These are phyloP conservation scores for Jamesozyma gamospora DNA, from an alignment of 805 yeast genomes.

Conservation along the genomic window DNA sequence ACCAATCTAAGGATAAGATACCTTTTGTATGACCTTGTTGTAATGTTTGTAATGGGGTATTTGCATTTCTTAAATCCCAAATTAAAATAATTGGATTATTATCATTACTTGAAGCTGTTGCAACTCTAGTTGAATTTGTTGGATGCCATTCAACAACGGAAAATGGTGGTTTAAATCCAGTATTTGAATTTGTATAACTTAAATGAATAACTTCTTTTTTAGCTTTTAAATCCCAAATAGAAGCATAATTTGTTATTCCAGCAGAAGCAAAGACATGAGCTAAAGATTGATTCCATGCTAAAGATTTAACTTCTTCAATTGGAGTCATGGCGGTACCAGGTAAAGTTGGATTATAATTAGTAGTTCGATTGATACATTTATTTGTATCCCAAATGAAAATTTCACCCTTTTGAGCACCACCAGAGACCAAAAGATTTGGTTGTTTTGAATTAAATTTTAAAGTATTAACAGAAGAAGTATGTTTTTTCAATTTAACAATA, in stretches of 20 bases:
- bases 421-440: conserved; percentile 65
- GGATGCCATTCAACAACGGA: conserved; percentile 95
- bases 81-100: conserved; percentile 67
- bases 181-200: conserved; percentile 48
- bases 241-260: conserved; percentile 73
- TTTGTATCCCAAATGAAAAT: conserved; percentile 83
- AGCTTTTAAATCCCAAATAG: conserved; percentile 88
- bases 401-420: conserved; percentile 70
- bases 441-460: conserved; percentile 72
- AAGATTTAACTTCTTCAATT: conserved; percentile 65
- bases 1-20: conserved; percentile 88
- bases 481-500: conserved; percentile 47
- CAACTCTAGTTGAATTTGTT: conserved; percentile 67
- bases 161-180: conserved; percentile 51
- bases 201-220: conserved; percentile 83
- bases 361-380: conserved; percentile 35
- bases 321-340: conserved; percentile 80
- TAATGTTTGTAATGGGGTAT: conserved; percentile 72
- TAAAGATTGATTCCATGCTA: conserved; percentile 82
- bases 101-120: conserved; percentile 82
- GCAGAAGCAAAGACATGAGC: conserved; percentile 86
- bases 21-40: conserved; percentile 73
- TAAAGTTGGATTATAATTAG: conserved; percentile 32
- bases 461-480: conserved; percentile 59
- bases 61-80: conserved; percentile 92